These are phyloP conservation scores for Leptographium radiaticola DNA, from an alignment of 2,329 filamentous ascomycete species.

Conservation along the genomic window DNA sequence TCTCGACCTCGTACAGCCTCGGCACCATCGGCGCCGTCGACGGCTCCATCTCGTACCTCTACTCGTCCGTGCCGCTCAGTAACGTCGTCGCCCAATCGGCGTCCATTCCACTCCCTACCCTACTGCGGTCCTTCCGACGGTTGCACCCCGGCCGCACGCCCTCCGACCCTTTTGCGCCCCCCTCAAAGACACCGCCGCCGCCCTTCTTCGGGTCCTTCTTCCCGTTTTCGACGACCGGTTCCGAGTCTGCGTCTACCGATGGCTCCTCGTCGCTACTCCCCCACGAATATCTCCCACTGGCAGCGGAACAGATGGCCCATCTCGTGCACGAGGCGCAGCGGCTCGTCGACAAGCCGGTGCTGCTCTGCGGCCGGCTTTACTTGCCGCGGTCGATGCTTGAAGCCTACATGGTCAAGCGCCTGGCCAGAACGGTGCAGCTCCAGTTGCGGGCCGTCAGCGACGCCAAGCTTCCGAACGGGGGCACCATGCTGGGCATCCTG, in stretches of 20 bases:
- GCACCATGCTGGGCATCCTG: conserved; percentile 58
- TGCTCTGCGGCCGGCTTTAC: conserved; percentile 69
- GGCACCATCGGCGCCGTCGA: conserved; percentile 85
- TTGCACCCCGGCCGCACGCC: conserved; percentile 37
- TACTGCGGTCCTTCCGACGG: conserved; percentile 74
- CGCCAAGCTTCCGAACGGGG: conserved; percentile 57
- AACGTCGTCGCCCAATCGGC: conserved; percentile 56
- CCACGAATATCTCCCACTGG: conserved; percentile 4
- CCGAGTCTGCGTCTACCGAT: conserved; percentile 4
- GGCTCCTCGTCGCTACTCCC: neutral
- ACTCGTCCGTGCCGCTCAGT: conserved; percentile 69
- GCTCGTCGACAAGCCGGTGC: conserved; percentile 18
- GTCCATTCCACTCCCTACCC: conserved; percentile 59
- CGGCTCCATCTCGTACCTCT: conserved; percentile 93
- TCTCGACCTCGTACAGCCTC: conserved; percentile 86
- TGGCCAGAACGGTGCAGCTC: conserved; percentile 66
- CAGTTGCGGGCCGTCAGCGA: conserved; percentile 70
- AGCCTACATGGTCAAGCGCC: conserved; percentile 66
- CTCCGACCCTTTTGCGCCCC: conserved; percentile 20
- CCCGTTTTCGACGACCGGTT: conserved; percentile 5
- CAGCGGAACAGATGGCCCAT: conserved; percentile 7
- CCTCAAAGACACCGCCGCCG: conserved; percentile 11
- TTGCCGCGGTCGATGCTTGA: conserved; percentile 77
- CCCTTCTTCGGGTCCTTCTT: neutral
- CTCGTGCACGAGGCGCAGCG: conserved; percentile 11